Evolutionary conservation across 2,329 filamentous ascomycete species (phyloP), one percentile per base, ranked within the genome.

Genomic region (Neopestalotiopsis sp.): DNA sequence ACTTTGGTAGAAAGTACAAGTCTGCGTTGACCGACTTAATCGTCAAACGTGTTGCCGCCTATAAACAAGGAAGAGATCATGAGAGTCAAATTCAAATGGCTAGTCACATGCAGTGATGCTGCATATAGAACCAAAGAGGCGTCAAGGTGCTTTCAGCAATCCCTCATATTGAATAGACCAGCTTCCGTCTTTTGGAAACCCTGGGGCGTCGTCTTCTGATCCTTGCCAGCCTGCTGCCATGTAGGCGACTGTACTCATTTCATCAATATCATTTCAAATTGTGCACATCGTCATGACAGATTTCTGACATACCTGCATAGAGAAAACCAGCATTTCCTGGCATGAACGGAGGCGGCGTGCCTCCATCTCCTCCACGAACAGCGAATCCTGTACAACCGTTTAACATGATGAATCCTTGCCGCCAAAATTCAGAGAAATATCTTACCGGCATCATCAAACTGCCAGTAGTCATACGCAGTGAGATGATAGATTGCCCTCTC

Each of bases 381-480:
- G 77, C 77, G 20, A 77, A 79, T 3, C 67, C 69, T 71, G 24
- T 5, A 30, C 7, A 49, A 2, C 3, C 1, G 9, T 4, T 59
- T 5, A 42, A 7, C 4, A 17, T 4, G 28, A 2, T 4, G 28
- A 1, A 14, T n/a, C 1, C n/a, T 1, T 10, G 9, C 3, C 4
- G 9, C 4, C 1, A 13, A 56, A 7, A 12, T 20, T 7, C 5
- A 7, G 17, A 17, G 12, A 56, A 65, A 28, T 28, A 28, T 28
- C 14, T 70, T 20, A 75, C 80, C 78, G 4, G 82, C 81, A 63
- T 82, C 81, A 24, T 82, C 80, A 69, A 82, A 82, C 1, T 73
- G 74, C 80, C 80, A 82, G 52, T 81, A 82, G n/a, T 80, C 79
- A 34, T 79, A 82, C 14, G 79, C 79, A 1, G 82, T 83, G 5